Conservation (phyloP, 805 yeast species). For the Trichomonascus vanleenenianus region DNA sequence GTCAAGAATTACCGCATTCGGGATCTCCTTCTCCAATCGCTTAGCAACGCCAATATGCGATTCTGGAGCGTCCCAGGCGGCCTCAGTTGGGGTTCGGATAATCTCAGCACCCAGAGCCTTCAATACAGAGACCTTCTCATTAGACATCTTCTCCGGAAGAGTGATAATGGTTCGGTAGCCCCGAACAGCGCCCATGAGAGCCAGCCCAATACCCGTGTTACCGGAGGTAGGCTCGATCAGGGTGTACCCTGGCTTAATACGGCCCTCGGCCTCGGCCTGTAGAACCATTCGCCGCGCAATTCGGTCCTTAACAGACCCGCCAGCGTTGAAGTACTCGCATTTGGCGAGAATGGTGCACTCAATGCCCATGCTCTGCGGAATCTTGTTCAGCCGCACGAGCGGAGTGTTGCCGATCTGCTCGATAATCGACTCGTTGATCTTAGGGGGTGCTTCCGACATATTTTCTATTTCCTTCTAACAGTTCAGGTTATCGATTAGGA, state of each 20-base stretch:
- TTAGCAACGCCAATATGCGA: slow-evolving; percentile 85
- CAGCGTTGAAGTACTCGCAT: slow-evolving; percentile 78
- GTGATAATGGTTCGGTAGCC: slow-evolving; percentile 85
- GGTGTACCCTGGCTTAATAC: slow-evolving; percentile 78
- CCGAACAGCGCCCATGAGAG: slow-evolving; percentile 76
- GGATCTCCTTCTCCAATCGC: slow-evolving; percentile 72
- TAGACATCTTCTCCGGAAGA: slow-evolving; percentile 86
- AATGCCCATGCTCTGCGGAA: slow-evolving; percentile 70
- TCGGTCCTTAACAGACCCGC: slow-evolving; percentile 86
- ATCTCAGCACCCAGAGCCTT: slow-evolving; percentile 89
- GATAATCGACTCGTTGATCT: slow-evolving; percentile 46
- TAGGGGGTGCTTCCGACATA: slow-evolving; percentile 22
- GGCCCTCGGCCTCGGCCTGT: slow-evolving; percentile 71
- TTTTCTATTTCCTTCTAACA: no score
- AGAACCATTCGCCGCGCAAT: slow-evolving; percentile 82
- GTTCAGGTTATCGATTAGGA: no score
- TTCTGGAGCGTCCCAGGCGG: slow-evolving; percentile 90
- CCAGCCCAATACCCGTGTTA: slow-evolving; percentile 86
- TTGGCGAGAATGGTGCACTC: slow-evolving; percentile 60
- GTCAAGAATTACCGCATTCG: slow-evolving; percentile 76
- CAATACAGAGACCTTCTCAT: slow-evolving; percentile 80
- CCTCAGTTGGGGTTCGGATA: slow-evolving; percentile 85
- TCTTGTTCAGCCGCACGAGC: slow-evolving; percentile 59
- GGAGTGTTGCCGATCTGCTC: slow-evolving; percentile 87
- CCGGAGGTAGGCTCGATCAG: slow-evolving; percentile 88